phyloP scores from a whole-genome alignment of 2,329 filamentous ascomycete species.

The Verticillium tricorpus region DNA sequence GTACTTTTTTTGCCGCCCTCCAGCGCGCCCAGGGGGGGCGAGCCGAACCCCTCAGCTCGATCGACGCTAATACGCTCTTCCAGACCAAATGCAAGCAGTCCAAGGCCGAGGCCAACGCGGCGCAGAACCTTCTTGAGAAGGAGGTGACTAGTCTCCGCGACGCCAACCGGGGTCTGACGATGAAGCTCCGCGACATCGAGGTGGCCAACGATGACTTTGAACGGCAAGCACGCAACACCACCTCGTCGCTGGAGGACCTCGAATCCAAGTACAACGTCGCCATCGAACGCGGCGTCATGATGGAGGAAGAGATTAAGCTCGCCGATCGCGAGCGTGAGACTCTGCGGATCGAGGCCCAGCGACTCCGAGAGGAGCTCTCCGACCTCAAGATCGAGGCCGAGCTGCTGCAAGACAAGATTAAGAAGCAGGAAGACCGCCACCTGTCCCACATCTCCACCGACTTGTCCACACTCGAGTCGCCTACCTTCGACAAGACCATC shows the following conservation, averaged over 20 bases:
- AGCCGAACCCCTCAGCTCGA: background rate
- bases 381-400: constrained; percentile 94
- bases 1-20: constrained; percentile 40
- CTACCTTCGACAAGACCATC: constrained; percentile 66
- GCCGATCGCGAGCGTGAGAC: constrained; percentile 89
- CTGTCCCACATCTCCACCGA: constrained; percentile 57
- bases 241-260: constrained; percentile 91
- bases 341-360: constrained; percentile 85
- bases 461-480: constrained; percentile 61
- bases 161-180: constrained; percentile 71
- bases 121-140: constrained; percentile 85
- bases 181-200: constrained; percentile 88
- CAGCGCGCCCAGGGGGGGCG: background rate
- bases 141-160: constrained; percentile 92
- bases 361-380: constrained; percentile 82
- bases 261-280: constrained; percentile 96
- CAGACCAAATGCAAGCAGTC: constrained; percentile 95
- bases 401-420: constrained; percentile 89
- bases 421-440: constrained; percentile 60
- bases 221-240: constrained; percentile 90
- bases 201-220: constrained; percentile 98
- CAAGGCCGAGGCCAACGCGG: constrained; percentile 79
- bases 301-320: constrained; percentile 90
- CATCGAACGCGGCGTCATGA: constrained; percentile 85
- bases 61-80: background rate